Evolutionary conservation across 2,329 filamentous ascomycete genomes (phyloP).

Genomic region (Chaetomiaceae sp.): DNA sequence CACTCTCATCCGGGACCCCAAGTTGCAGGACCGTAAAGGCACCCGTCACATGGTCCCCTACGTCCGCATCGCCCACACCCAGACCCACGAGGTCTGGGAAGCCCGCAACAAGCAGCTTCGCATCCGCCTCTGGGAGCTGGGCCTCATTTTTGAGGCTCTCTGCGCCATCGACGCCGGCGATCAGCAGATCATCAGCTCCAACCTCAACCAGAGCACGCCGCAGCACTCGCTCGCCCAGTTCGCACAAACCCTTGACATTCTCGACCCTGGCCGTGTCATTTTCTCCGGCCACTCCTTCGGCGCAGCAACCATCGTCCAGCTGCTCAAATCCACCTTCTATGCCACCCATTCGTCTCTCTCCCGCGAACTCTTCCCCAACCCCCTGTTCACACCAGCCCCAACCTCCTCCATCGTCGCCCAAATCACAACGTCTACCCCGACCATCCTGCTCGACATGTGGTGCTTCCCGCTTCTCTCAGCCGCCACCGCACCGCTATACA

Average conservation of each 20-base stretch:
- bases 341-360: constrained; percentile 44
- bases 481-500: constrained; percentile 58
- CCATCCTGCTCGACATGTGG: constrained; percentile 77
- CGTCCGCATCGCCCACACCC: constrained; percentile 55
- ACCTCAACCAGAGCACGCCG: constrained; percentile 48
- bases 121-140: constrained; percentile 75
- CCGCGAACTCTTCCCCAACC: constrained; percentile 44
- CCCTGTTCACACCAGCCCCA: constrained; percentile 57
- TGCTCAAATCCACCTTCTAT: constrained; percentile 77
- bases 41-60: constrained; percentile 41
- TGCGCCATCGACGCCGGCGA: constrained; percentile 53
- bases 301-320: constrained; percentile 66
- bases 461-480: constrained; percentile 65
- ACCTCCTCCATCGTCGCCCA: constrained; percentile 57
- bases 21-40: constrained; percentile 38
- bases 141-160: constrained; percentile 64
- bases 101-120: constrained; percentile 67
- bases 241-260: constrained; percentile 58
- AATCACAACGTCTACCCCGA: constrained; percentile 62
- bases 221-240: constrained; percentile 54
- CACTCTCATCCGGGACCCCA: constrained; percentile 63
- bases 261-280: constrained; percentile 65
- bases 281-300: constrained; percentile 82
- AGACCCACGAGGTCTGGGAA: constrained; percentile 61
- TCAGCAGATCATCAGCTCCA: constrained; percentile 44